Evolutionary conservation across 352 stramenopile species (phyloP).

Genomic region (Phytophthora pluvialis): DNA sequence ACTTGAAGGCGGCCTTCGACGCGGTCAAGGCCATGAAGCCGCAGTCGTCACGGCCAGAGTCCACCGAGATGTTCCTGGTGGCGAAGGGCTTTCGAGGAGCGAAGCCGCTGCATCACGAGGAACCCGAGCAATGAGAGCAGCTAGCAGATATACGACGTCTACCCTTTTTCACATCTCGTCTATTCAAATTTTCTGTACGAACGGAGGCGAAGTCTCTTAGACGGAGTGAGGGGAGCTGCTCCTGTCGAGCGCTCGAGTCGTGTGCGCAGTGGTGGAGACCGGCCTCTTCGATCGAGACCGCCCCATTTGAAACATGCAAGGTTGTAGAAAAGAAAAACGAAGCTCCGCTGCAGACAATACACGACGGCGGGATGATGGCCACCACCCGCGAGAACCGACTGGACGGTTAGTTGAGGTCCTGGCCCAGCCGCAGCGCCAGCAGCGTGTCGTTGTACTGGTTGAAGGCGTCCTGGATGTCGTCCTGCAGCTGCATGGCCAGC

Average conservation of each 20-base stretch:
- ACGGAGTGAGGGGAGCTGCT: constrained; percentile 20
- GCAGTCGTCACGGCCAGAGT: constrained; percentile 77
- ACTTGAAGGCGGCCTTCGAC: constrained; percentile 77
- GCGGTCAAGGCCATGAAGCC: constrained; percentile 82
- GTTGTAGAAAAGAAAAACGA: constrained; percentile 35
- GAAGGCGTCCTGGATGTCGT: constrained; percentile 91
- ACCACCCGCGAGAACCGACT: constrained; percentile 20
- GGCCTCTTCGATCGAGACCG: constrained; percentile 40
- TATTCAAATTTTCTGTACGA: constrained; percentile 39
- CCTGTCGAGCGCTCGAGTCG: constrained; percentile 17
- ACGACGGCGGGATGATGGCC: neutral
- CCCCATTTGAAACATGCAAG: constrained; percentile 36
- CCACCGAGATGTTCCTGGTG: constrained; percentile 86
- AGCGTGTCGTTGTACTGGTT: constrained; percentile 93
- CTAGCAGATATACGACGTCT: neutral
- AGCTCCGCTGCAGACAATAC: constrained; percentile 26
- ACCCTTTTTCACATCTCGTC: constrained; percentile 36
- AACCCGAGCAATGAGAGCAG: neutral
- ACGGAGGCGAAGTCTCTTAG: constrained; percentile 14
- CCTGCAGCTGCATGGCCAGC: constrained; percentile 89
- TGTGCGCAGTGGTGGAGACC: constrained; percentile 25
- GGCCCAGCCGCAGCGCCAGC: constrained; percentile 81
- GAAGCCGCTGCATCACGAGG: too few relatives aligned
- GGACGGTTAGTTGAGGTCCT: constrained; percentile 78
- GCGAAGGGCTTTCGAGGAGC: constrained; percentile 69